Conservation (phyloP, 2,329 filamentous ascomycete genomes). For the Trichophyton mentagrophytes region DNA sequence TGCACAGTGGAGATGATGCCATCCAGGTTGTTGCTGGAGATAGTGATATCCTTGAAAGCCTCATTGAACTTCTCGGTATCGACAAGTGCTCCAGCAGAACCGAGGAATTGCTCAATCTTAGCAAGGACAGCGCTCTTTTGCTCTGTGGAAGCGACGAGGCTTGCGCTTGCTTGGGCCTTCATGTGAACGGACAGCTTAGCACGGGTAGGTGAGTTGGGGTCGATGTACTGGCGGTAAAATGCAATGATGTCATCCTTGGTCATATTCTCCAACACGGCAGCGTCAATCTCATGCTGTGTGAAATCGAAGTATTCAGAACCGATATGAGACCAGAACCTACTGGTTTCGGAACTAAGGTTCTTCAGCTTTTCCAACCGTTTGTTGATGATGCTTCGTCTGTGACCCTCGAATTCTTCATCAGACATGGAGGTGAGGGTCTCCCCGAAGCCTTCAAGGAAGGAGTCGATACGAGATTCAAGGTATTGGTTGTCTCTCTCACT, state of each 20-base stretch:
- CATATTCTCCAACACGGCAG: conserved; percentile 56
- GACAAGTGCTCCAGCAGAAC: conserved; percentile 34
- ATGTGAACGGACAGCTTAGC: conserved; percentile 81
- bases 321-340: conserved; percentile 74
- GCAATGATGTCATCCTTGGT: conserved; percentile 67
- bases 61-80: conserved; percentile 32
- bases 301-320: conserved; percentile 82
- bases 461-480: conserved; percentile 74
- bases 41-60: conserved; percentile 35
- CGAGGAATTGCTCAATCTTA: conserved; percentile 36
- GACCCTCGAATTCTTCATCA: conserved; percentile 71
- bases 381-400: conserved; percentile 80
- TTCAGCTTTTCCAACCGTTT: conserved; percentile 83
- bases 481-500: conserved; percentile 77
- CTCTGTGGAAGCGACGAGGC: conserved; percentile 22
- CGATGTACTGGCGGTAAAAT: conserved; percentile 66
- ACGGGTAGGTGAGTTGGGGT: conserved; percentile 56
- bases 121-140: conserved; percentile 28
- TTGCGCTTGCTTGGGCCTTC: conserved; percentile 54
- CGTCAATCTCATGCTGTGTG: conserved; percentile 66
- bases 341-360: conserved; percentile 76
- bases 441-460: conserved; percentile 60
- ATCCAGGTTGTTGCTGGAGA: conserved; percentile 35
- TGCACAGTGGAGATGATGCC: conserved; percentile 41
- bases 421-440: conserved; percentile 60